These are phyloP conservation scores for Buddleja alternifolia DNA, from an alignment of 257 asterid species.

Conservation along the genomic window DNA sequence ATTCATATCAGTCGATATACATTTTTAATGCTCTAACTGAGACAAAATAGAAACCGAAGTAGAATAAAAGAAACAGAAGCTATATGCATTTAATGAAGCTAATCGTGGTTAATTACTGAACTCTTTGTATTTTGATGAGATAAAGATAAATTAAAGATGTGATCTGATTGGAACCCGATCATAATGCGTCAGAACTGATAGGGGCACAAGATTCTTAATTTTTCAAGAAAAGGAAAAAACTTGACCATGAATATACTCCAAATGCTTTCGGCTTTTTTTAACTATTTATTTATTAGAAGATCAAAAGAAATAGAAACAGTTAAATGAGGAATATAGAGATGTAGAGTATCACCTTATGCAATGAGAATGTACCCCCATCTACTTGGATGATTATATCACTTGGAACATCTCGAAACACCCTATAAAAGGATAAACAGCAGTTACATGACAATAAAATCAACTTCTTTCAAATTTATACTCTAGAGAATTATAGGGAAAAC, in stretches of 20 bases:
- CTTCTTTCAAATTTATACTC: neutral
- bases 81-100: too few species aligned
- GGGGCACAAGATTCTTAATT: neutral
- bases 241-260: neutral
- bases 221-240: neutral
- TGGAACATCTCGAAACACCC: constrained; percentile 95
- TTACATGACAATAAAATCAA: constrained; percentile 24
- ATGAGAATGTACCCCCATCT: constrained; percentile 68
- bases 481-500: neutral
- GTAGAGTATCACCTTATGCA: constrained; percentile 73
- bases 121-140: neutral
- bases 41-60: neutral
- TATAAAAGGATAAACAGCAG: constrained; percentile 34
- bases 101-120: too few species aligned
- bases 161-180: neutral
- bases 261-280: neutral
- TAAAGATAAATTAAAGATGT: neutral
- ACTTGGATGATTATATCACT: constrained; percentile 88
- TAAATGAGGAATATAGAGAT: neutral
- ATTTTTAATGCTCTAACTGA: too few species aligned
- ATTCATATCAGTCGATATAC: too few species aligned
- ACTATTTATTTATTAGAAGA: neutral
- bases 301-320: neutral
- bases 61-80: neutral
- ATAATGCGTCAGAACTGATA: neutral